phyloP scores from a whole-genome alignment of 495 filamentous ascomycete species.

The Rusavskia elegans region DNA sequence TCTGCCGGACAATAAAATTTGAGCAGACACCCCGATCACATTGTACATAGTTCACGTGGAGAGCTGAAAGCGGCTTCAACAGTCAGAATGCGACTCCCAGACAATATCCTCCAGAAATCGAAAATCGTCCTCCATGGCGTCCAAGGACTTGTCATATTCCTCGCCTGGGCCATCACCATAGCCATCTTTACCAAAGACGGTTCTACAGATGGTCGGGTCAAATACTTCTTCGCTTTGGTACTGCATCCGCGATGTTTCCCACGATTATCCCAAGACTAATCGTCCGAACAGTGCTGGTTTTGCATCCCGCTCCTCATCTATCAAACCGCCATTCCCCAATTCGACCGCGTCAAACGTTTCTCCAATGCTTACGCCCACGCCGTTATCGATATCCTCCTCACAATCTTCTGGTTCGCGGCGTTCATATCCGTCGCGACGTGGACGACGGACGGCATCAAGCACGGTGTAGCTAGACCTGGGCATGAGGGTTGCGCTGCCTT shows the following conservation, averaged over 20 bases:
- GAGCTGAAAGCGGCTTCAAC: background rate
- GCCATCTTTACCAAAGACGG: conserved; percentile 51
- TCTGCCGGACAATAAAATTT: too few species aligned
- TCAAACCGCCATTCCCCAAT: conserved; percentile 67
- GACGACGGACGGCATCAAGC: conserved; percentile 30
- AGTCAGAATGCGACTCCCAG: background rate
- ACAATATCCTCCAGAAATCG: conserved; percentile 3
- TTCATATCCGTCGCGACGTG: conserved; percentile 66
- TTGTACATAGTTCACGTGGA: background rate
- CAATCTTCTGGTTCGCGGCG: conserved; percentile 70
- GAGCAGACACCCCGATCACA: too few species aligned
- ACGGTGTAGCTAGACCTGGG: conserved; percentile 11
- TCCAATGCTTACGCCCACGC: conserved; percentile 74
- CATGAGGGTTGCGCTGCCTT: conserved; percentile 31
- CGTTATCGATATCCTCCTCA: conserved; percentile 53
- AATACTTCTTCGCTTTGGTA: conserved; percentile 69
- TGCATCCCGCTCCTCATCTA: conserved; percentile 72
- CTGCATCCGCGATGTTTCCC: background rate
- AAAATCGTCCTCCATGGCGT: conserved; percentile 33
- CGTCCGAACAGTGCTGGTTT: conserved; percentile 55
- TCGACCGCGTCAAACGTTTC: conserved; percentile 61
- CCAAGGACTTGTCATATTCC: conserved; percentile 52
- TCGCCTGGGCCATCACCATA: conserved; percentile 59
- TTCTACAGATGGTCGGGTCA: conserved; percentile 49
- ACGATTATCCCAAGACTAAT: background rate